Evolutionary conservation across 768 basidiomycete species (phyloP).

Genomic region (Xanthoconium purpureum): DNA sequence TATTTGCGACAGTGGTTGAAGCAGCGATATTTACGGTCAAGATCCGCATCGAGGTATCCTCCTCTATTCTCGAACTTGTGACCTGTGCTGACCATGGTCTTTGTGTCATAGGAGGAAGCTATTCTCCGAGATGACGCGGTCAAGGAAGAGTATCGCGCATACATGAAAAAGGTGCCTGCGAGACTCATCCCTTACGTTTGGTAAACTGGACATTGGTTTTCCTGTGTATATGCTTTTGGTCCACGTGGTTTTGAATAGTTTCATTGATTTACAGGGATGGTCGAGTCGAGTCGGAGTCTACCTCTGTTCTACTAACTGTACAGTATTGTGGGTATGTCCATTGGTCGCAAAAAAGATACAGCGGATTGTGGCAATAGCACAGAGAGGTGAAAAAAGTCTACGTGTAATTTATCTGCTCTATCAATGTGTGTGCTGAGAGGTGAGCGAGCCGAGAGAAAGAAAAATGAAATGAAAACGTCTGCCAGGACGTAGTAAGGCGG

Average conservation of each 20-base stretch:
- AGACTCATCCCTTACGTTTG: slow-evolving; percentile 11
- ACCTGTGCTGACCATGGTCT: neutral
- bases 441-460: neutral
- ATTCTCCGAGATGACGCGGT: slow-evolving; percentile 4
- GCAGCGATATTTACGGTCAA: neutral
- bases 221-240: neutral
- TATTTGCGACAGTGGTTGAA: neutral
- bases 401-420: slow-evolving; percentile 14
- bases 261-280: too few species aligned
- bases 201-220: neutral
- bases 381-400: neutral
- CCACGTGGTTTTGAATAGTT: too few species aligned
- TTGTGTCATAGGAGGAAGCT: slow-evolving; percentile 1
- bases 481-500: too few species aligned
- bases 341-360: neutral
- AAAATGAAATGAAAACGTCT: too few species aligned
- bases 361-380: neutral
- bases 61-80: neutral
- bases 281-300: neutral
- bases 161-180: slow-evolving; percentile 12
- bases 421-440: neutral
- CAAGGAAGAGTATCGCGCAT: slow-evolving; percentile 8
- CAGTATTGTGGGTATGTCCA: slow-evolving; percentile 2
- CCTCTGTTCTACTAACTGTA: neutral
- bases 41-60: slow-evolving; percentile 7